Evolutionary conservation across 805 yeast genomes (phyloP), one percentile per base, ranked within the genome.

Genomic region (Wickerhamomyces bisporus): DNA sequence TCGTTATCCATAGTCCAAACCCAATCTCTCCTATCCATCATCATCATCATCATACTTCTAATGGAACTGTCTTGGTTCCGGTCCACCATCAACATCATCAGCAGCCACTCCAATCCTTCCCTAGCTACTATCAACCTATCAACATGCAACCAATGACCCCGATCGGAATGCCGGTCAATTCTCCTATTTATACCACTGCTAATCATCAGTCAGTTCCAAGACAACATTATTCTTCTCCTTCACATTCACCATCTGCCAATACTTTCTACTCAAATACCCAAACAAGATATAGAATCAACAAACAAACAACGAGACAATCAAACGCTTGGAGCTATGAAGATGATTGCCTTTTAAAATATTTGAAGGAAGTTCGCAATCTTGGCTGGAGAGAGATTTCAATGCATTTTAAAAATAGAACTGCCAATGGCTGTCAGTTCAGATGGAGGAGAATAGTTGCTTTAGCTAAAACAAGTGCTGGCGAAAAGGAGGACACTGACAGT

Each of bases 301-400:
- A 52, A 35, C 46, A 44, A 12, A 34, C 29, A 10, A 40, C 43
- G 4, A 44, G 56, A 32, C 57, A 54, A 32, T 45, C 50, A 23
- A 52, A 51, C 31, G 59, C 84, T 1, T 80, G 87, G 87, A 70
- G 79, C 11, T 73, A 78, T n/a, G 73, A 73, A 43, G 86, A 80
- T 47, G 87, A 80, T 49, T 61, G 68, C 33, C 55, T 79, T 14
- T 60, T 80, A 39, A 65, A 83, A 34, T 75, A 75, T 46, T 64
- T 81, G 48, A 81, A 81, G 57, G 88, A 82, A 49, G 75, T 70
- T 43, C 77, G 74, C 52, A 79, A 78, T 53, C 63, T 81, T 39
- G 88, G 88, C 2, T 81, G 89, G 89, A 71, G 83, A 57, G 88
- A 82, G 45, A 81, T 81, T 40, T 78, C 86, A 3, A 59, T 74